Conservation (phyloP, 139 green algal species). For the Chlamydomonas eustigma region DNA sequence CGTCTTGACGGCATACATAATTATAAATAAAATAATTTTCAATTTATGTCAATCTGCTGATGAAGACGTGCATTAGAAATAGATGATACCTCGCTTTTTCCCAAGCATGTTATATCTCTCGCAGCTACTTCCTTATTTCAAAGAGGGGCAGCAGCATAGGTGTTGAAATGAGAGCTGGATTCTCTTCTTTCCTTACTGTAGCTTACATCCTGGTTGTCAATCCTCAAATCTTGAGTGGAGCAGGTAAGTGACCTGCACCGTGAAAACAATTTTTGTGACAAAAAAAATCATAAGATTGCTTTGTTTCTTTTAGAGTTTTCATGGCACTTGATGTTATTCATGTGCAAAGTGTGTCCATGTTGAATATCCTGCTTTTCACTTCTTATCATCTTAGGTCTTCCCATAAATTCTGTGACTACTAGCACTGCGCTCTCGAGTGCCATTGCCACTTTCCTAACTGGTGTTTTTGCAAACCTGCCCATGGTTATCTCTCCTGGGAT, state of each 20-base stretch:
- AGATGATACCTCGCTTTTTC: too few relatives aligned
- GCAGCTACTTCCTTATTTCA: constrained; percentile 7
- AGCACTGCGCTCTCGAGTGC: constrained; percentile 56
- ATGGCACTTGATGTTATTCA: background rate
- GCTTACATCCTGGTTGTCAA: constrained; percentile 30
- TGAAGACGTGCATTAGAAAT: too few relatives aligned
- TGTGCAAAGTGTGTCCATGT: background rate
- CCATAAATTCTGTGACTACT: constrained; percentile 48
- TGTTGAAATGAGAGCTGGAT: background rate
- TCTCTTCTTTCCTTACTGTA: constrained; percentile 26
- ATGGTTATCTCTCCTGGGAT: background rate
- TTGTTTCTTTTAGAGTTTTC: too few relatives aligned
- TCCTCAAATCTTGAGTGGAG: constrained; percentile 18
- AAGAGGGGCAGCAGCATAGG: background rate
- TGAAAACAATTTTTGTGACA: too few relatives aligned
- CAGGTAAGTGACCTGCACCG: too few relatives aligned
- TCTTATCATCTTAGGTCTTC: too few relatives aligned
- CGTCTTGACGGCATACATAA: too few relatives aligned
- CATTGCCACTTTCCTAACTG: constrained; percentile 62
- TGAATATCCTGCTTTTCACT: too few relatives aligned
- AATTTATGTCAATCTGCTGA: too few relatives aligned
- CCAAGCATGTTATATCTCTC: too few relatives aligned
- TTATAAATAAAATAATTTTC: too few relatives aligned
- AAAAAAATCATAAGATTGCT: too few relatives aligned
- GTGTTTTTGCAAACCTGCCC: constrained; percentile 60